Percentiles rank a stretch among this genome's conserved stretches.
Evolutionary conservation across 345 rosid species (phyloP).

Genomic region (Capsella bursapastoris): DNA sequence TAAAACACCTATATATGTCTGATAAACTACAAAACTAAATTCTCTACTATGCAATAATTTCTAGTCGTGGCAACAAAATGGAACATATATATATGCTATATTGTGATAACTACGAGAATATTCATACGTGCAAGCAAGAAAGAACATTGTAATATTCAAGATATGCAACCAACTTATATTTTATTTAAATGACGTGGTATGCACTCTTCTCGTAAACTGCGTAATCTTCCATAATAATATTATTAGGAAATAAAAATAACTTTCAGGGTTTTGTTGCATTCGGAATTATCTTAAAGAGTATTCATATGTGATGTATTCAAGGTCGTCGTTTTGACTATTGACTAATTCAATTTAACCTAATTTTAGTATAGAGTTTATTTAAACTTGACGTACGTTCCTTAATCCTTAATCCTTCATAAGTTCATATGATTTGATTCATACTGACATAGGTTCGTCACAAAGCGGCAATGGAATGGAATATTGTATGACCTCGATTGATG

Average conservation of each 20-base stretch:
- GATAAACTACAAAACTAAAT: background rate
- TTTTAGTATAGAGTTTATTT: no score
- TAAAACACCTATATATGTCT: background rate
- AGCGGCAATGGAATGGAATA: no score
- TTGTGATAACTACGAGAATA: background rate
- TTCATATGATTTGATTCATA: no score
- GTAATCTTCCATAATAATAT: slow-evolving; percentile 13
- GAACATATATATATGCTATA: background rate
- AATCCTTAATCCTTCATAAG: no score
- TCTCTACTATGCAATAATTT: background rate
- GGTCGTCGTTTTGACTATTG: slow-evolving; percentile 9
- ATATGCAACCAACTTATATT: background rate
- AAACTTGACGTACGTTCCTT: no score
- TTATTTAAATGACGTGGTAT: slow-evolving; percentile 12
- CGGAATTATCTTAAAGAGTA: slow-evolving; percentile 1
- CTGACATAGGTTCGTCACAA: no score
- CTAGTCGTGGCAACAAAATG: slow-evolving; percentile 11
- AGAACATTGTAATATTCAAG: no score
- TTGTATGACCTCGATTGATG: no score
- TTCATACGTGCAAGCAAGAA: slow-evolving; percentile 31
- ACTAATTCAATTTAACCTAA: background rate
- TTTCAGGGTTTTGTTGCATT: background rate
- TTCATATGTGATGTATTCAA: background rate
- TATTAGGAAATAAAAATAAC: background rate
- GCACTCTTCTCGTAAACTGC: slow-evolving; percentile 28